Conservation (phyloP, 116 monocot genomes). For the Posidonia oceanica region DNA sequence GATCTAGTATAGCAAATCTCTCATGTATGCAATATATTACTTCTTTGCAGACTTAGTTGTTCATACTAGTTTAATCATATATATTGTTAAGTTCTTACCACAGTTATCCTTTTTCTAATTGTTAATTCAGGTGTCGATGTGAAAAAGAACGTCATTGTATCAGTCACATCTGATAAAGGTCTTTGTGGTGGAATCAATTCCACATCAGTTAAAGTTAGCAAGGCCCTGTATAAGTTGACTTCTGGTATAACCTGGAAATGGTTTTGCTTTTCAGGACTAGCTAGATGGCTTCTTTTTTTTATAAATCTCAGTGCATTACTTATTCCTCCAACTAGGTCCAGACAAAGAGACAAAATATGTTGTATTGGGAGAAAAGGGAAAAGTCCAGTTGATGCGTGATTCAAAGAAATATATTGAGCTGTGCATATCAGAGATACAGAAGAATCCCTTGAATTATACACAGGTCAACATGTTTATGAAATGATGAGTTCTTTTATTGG, state of each 20-base stretch:
- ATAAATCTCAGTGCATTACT: not conserved
- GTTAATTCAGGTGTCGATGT: conserved; percentile 58
- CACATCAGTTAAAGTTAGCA: conserved; percentile 91
- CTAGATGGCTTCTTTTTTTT: not conserved
- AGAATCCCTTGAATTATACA: conserved; percentile 83
- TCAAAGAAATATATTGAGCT: conserved; percentile 57
- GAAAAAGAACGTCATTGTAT: conserved; percentile 88
- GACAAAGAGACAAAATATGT: conserved; percentile 86
- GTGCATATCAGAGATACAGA: conserved; percentile 62
- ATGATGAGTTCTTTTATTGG: not conserved
- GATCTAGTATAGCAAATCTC: too few relatives aligned
- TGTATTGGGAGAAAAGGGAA: conserved; percentile 88
- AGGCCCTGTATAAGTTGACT: conserved; percentile 54
- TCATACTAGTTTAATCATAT: too few relatives aligned
- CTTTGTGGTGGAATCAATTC: conserved; percentile 99
- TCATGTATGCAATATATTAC: too few relatives aligned
- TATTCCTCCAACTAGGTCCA: conserved; percentile 38
- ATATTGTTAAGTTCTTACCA: not conserved
- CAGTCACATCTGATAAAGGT: conserved; percentile 87
- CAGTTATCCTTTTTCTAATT: not conserved
- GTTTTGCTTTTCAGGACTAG: not conserved
- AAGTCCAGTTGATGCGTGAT: conserved; percentile 84
- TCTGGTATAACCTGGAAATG: conserved; percentile 38
- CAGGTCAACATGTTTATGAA: conserved; percentile 31
- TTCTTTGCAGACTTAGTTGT: too few relatives aligned